phyloP scores from a whole-genome alignment of 371 early-diverging fungal species.

The Mucor mucedo region DNA sequence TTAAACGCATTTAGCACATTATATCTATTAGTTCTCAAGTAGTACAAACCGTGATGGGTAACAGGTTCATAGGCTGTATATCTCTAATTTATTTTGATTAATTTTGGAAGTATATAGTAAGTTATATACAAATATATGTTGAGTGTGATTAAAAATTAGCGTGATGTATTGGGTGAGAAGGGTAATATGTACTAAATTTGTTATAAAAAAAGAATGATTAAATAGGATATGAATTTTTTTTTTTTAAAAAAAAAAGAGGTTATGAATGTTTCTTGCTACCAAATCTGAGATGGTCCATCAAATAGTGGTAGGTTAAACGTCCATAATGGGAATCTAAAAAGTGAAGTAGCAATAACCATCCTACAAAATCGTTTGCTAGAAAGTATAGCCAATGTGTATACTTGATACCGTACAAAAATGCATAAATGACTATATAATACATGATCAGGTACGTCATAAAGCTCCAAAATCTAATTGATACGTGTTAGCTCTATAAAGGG shows the following conservation, averaged over 20 bases:
- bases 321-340: conserved; percentile 46
- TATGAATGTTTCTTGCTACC: conserved; percentile 51
- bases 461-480: conserved; percentile 32
- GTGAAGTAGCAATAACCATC: conserved; percentile 52
- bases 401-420: conserved; percentile 54
- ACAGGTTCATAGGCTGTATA: too few species aligned
- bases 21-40: too few species aligned
- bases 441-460: conserved; percentile 39
- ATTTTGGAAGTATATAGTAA: too few species aligned
- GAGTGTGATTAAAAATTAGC: too few species aligned
- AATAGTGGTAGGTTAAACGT: conserved; percentile 34
- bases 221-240: not conserved
- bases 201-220: not conserved
- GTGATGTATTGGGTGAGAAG: too few species aligned
- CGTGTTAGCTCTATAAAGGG: not conserved
- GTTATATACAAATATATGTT: too few species aligned
- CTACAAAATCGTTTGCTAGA: conserved; percentile 44
- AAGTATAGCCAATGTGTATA: conserved; percentile 57
- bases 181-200: not conserved
- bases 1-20: too few species aligned
- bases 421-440: conserved; percentile 43
- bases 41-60: too few species aligned
- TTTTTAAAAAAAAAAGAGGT: not conserved
- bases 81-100: too few species aligned
- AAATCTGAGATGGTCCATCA: conserved; percentile 38